Evolutionary conservation across 2,329 filamentous ascomycete genomes (phyloP).

Genomic region (Aschersonia sp.): DNA sequence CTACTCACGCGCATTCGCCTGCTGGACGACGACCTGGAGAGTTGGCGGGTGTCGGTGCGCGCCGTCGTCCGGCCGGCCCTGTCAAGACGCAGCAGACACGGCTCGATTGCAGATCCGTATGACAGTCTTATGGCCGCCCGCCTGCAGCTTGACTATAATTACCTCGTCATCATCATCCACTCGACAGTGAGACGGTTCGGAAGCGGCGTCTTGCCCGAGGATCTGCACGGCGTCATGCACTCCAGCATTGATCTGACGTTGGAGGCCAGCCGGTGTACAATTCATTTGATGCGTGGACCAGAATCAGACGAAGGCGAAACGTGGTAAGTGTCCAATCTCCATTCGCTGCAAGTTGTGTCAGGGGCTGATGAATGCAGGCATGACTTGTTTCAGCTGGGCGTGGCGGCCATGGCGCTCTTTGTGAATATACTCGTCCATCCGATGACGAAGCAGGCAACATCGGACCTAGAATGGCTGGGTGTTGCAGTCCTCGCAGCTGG

Average conservation of each 20-base stretch:
- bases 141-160: not conserved
- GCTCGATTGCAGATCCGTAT: not conserved
- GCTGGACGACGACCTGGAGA: constrained; percentile 16
- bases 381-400: not conserved
- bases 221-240: constrained; percentile 1
- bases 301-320: not conserved
- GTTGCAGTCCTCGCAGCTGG: not conserved
- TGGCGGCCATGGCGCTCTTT: not conserved
- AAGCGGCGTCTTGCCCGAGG: not conserved
- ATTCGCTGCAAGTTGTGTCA: not conserved
- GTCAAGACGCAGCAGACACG: not conserved
- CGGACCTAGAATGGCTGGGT: not conserved
- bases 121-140: not conserved
- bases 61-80: constrained; percentile 3
- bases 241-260: constrained; percentile 1
- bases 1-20: constrained; percentile 12
- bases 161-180: not conserved
- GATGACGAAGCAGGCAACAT: not conserved
- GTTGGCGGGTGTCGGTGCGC: constrained; percentile 14
- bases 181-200: not conserved
- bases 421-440: constrained; percentile 1
- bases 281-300: not conserved
- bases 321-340: not conserved
- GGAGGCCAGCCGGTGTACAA: not conserved
- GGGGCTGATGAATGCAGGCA: not conserved